A percentile compares a stretch with the other conserved stretches of the same genome.
phyloP scores from a whole-genome alignment of 106 monocot species.

The Allium fistulosum region DNA sequence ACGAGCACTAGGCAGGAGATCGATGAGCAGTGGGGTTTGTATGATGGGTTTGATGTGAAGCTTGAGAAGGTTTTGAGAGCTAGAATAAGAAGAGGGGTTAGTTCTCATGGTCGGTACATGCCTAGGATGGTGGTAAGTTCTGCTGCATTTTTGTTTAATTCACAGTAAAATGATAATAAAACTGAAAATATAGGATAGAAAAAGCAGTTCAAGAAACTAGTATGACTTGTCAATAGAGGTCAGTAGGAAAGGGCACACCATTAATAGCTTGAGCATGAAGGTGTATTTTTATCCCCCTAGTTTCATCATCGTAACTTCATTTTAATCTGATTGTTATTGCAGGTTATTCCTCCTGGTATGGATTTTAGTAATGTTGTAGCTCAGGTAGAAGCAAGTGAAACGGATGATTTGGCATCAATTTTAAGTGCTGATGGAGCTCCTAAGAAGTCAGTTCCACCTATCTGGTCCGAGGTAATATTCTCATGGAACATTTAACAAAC shows the following conservation, averaged over 20 bases:
- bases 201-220: too few species aligned
- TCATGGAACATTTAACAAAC: neutral
- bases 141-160: too few species aligned
- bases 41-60: constrained; percentile 95
- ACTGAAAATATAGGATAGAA: too few species aligned
- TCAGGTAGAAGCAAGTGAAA: constrained; percentile 56
- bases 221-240: too few species aligned
- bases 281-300: too few species aligned
- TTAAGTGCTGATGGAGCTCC: constrained; percentile 46
- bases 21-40: constrained; percentile 97
- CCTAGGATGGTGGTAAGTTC: constrained; percentile 88
- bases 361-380: constrained; percentile 88
- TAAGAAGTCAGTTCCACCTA: constrained; percentile 29
- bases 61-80: constrained; percentile 85
- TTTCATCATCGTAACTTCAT: too few species aligned
- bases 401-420: constrained; percentile 40
- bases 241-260: too few species aligned
- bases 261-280: too few species aligned
- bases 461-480: constrained; percentile 35
- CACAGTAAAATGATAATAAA: too few species aligned
- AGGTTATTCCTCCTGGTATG: constrained; percentile 99
- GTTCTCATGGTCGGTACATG: constrained; percentile 85
- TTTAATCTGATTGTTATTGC: neutral
- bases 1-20: constrained; percentile 96
- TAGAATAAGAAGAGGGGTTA: constrained; percentile 44